Base-by-base conservation (phyloP, 2,329 filamentous ascomycete species). In the Penicillium fuscoglaucum region DNA sequence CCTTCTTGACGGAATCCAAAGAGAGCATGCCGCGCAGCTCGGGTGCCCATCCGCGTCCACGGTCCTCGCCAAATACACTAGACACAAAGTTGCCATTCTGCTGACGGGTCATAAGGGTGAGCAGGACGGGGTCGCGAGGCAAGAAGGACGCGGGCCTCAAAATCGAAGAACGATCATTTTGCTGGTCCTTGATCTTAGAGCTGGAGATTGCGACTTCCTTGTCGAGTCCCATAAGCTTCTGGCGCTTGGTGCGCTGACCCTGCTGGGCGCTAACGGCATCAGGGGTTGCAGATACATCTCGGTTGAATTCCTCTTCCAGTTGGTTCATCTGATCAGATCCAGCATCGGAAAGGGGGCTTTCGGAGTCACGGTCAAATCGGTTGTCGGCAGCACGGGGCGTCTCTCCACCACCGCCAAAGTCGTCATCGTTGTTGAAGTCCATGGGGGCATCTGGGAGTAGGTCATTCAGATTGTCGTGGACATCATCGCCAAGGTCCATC, bases 21-120 rank as follows among this genome's bases (percentile, higher is more conserved):
- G 92, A 96, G n/a, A 98, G 80, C 68, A 99, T 86, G n/a, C 90
- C 91, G 60, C 91, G 88, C 21, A 99, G 83, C 76, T 99, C 95
- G 0, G 93, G 93, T 4, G 93, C 93, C 93, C 92, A 97, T 43
- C 85, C 86, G 64, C 85, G 83, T 66, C 87, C 88, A 62, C 90
- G 87, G 39, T 88, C 90, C 61, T 93, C 91, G 52, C 90, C 88
- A 78, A 97, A 87, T 62, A 96, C 88, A 68, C 86, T 93, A 4
- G 89, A 90, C 19, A 97, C 90, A 68, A 99, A 98, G 40, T 87
- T 90, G 54, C 95, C 93, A 54, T 85, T 91, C 78, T 90, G 92
- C 74, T 97, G 95, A 84, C 97, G 89, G 67, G 93, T 91, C 81
- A 96, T 89, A 24, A 99, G 80, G 35, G 91, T 90, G 31, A 98